phyloP scores from a whole-genome alignment of 257 asterid genomes.

The Fraxinus cuspidata region DNA sequence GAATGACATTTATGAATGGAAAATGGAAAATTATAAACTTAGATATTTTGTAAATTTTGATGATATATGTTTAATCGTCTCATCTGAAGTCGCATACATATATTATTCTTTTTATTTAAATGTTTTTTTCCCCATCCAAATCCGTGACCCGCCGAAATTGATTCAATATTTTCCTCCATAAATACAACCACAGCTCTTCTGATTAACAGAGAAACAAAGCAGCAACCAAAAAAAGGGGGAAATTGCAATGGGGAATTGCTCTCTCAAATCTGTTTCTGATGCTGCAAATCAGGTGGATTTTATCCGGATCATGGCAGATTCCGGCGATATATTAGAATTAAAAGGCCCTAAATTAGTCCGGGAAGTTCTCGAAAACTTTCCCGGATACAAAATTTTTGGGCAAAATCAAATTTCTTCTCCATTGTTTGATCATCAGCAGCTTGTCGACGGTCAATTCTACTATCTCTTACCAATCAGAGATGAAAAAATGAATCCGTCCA shows the following conservation, averaged over 20 bases:
- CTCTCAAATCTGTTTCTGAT: slow-evolving; percentile 42
- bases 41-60: too few relatives aligned
- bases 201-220: neutral
- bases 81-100: too few relatives aligned
- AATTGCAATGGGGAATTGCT: slow-evolving; percentile 64
- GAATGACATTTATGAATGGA: too few relatives aligned
- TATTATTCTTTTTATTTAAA: too few relatives aligned
- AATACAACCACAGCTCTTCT: slow-evolving; percentile 16
- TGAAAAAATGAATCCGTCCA: neutral
- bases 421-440: slow-evolving; percentile 32
- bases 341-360: slow-evolving; percentile 42
- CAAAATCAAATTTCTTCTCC: slow-evolving; percentile 29
- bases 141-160: slow-evolving; percentile 28
- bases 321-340: slow-evolving; percentile 38
- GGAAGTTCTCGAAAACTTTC: slow-evolving; percentile 38
- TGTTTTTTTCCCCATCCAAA: neutral
- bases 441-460: slow-evolving; percentile 37
- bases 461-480: slow-evolving; percentile 28
- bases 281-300: slow-evolving; percentile 25
- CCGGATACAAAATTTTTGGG: slow-evolving; percentile 35
- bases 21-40: too few relatives aligned
- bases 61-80: too few relatives aligned
- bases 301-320: slow-evolving; percentile 40
- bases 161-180: slow-evolving; percentile 7
- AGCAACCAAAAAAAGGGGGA: neutral